These are phyloP conservation scores for Colletotrichum sp. DNA, from an alignment of 2,329 filamentous ascomycete genomes.

Conservation along the genomic window DNA sequence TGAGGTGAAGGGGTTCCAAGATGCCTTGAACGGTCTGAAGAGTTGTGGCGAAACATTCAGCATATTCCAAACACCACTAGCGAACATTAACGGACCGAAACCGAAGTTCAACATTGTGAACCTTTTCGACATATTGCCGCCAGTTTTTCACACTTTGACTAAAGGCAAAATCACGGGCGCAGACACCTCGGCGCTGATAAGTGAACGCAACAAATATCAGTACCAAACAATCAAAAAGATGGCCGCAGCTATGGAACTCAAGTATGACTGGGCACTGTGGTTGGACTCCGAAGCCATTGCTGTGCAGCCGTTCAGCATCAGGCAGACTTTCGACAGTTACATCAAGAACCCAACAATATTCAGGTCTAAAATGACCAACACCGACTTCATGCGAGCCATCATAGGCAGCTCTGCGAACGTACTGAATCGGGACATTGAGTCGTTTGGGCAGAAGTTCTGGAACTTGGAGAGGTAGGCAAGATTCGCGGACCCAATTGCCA, in stretches of 20 bases:
- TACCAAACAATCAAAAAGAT: constrained; percentile 15
- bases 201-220: background rate
- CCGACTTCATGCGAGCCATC: background rate
- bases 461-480: background rate
- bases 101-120: background rate
- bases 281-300: constrained; percentile 10
- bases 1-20: background rate
- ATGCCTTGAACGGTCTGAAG: background rate
- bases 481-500: background rate
- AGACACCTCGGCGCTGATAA: background rate
- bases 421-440: background rate
- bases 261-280: constrained; percentile 12
- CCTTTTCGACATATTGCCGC: constrained; percentile 2
- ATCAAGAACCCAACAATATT: background rate
- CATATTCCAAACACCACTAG: background rate
- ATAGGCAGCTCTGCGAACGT: background rate
- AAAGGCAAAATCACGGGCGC: background rate
- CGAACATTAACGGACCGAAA: background rate
- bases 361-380: background rate
- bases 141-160: background rate
- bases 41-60: background rate
- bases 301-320: constrained; percentile 2
- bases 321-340: background rate
- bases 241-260: background rate
- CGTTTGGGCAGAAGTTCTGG: background rate